These are phyloP conservation scores for Hymenoscyphus infarciens DNA, from an alignment of 2,329 filamentous ascomycete genomes.

Conservation along the genomic window DNA sequence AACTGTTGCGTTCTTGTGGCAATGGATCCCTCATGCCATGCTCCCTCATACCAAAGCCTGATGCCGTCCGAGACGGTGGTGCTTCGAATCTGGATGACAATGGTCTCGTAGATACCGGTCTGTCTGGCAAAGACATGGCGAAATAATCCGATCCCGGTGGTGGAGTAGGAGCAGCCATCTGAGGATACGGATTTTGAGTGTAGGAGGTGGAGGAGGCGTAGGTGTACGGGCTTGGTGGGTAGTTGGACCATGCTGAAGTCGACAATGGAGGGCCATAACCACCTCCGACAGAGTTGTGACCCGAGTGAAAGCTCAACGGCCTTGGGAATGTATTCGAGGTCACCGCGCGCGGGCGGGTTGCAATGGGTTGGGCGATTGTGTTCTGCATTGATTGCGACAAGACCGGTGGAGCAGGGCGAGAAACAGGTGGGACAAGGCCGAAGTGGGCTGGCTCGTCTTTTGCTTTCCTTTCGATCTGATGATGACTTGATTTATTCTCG, in stretches of 20 bases:
- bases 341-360: slow-evolving; percentile 26
- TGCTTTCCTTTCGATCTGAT: neutral
- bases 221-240: slow-evolving; percentile 14
- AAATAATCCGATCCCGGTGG: slow-evolving; percentile 14
- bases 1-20: slow-evolving; percentile 13
- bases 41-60: slow-evolving; percentile 24
- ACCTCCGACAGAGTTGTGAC: slow-evolving; percentile 14
- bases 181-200: slow-evolving; percentile 18
- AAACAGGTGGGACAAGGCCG: slow-evolving; percentile 17
- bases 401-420: slow-evolving; percentile 10
- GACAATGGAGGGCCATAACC: slow-evolving; percentile 27
- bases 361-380: slow-evolving; percentile 18
- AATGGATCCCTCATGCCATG: no score
- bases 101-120: slow-evolving; percentile 22
- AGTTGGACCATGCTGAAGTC: slow-evolving; percentile 23
- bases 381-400: slow-evolving; percentile 24
- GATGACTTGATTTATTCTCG: slow-evolving; percentile 16
- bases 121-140: slow-evolving; percentile 14
- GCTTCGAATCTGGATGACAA: slow-evolving; percentile 27
- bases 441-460: slow-evolving; percentile 28
- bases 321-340: slow-evolving; percentile 26
- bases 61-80: slow-evolving; percentile 20
- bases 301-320: slow-evolving; percentile 26
- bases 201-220: slow-evolving; percentile 22
- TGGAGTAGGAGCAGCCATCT: slow-evolving; percentile 16